Percentiles rank a stretch among this genome's conserved stretches.
phyloP scores from a whole-genome alignment of 148 eudicot genomes.

The Oxyria digyna region DNA sequence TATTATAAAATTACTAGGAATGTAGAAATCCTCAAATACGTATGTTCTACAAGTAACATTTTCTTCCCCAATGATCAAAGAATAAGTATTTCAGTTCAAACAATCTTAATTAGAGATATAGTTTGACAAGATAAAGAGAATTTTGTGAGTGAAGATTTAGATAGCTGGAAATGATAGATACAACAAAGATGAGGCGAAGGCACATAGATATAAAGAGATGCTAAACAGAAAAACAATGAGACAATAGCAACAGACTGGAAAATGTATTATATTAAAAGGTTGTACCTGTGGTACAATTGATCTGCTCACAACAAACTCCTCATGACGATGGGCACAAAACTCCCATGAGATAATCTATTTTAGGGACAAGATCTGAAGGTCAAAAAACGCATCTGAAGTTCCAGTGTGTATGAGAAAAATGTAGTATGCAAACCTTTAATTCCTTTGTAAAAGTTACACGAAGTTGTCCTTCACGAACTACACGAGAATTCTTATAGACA shows the following conservation, averaged over 20 bases:
- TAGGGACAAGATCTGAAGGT: background rate
- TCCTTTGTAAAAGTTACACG: constrained; percentile 39
- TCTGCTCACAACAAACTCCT: constrained; percentile 34
- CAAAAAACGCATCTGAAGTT: background rate
- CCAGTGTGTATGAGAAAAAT: background rate
- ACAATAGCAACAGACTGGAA: background rate
- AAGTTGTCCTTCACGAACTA: constrained; percentile 57
- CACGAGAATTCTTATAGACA: constrained; percentile 40
- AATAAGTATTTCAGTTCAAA: background rate
- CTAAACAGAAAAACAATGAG: background rate
- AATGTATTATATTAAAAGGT: background rate
- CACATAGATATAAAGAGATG: background rate
- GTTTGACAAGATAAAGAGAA: background rate
- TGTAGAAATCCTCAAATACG: background rate
- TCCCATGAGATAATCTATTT: constrained; percentile 58
- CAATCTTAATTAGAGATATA: background rate
- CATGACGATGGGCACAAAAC: constrained; percentile 46
- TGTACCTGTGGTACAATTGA: constrained; percentile 49
- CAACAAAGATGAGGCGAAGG: background rate
- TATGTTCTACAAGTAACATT: background rate
- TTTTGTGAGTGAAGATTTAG: background rate
- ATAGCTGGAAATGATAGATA: background rate
- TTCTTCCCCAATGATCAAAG: background rate
- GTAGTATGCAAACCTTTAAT: constrained; percentile 35
- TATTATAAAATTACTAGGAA: background rate